Conservation (phyloP, 257 asterid species). For the Scutellaria minor region DNA sequence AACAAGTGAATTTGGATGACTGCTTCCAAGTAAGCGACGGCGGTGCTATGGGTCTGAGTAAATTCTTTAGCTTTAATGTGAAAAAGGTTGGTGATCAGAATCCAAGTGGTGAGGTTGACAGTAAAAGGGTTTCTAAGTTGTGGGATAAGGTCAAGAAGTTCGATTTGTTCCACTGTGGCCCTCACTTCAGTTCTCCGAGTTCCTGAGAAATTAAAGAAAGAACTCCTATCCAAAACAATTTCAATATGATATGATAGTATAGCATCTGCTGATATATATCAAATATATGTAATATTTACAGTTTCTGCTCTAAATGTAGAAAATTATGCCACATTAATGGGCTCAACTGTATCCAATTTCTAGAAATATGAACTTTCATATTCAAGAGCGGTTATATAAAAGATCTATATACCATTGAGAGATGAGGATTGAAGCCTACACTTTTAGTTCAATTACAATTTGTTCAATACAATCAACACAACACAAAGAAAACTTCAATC, state of each 20-base stretch:
- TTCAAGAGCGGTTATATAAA: constrained; percentile 8
- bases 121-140: constrained; percentile 50
- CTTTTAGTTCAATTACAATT: constrained; percentile 15
- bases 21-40: constrained; percentile 50
- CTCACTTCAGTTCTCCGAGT: constrained; percentile 46
- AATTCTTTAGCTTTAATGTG: constrained; percentile 45
- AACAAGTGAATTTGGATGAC: constrained; percentile 52
- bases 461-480: neutral
- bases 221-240: constrained; percentile 19
- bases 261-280: constrained; percentile 29
- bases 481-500: constrained; percentile 35
- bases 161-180: constrained; percentile 68
- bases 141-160: constrained; percentile 83
- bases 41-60: constrained; percentile 33
- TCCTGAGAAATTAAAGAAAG: constrained; percentile 33
- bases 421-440: neutral
- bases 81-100: constrained; percentile 41
- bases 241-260: constrained; percentile 25
- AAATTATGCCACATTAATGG: constrained; percentile 20
- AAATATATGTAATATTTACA: constrained; percentile 31
- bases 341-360: neutral
- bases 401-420: neutral
- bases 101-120: constrained; percentile 34
- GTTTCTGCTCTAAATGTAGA: constrained; percentile 29
- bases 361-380: neutral